Conservation (phyloP, 1,284 basidiomycete genomes). For the Trametes polyzona region DNA sequence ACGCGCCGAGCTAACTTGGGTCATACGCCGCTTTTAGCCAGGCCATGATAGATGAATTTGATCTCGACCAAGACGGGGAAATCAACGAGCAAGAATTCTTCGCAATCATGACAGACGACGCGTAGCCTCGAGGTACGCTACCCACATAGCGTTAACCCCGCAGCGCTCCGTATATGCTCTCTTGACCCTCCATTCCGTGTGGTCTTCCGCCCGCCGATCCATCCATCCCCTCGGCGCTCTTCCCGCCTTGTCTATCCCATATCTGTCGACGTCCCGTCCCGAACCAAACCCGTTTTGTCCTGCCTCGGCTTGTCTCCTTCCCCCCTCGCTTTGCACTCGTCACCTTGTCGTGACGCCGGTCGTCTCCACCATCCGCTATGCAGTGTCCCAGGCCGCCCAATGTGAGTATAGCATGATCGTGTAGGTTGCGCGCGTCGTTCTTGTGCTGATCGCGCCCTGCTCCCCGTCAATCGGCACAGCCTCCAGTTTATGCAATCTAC, state of each 20-base stretch:
- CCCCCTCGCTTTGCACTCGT: background rate
- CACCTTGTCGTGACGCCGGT: background rate
- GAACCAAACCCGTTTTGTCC: background rate
- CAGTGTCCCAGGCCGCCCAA: background rate
- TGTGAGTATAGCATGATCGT: constrained; percentile 9
- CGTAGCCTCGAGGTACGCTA: constrained; percentile 40
- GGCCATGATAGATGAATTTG: constrained; percentile 99
- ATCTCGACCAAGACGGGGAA: constrained; percentile 97
- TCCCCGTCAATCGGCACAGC: background rate
- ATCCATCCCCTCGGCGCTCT: background rate
- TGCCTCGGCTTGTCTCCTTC: background rate
- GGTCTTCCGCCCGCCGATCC: background rate
- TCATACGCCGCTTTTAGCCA: constrained; percentile 59
- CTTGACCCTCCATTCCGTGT: constrained; percentile 7
- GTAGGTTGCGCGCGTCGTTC: background rate
- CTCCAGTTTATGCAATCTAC: background rate
- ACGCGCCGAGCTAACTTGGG: background rate
- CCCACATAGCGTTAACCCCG: constrained; percentile 5
- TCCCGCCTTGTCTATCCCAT: constrained; percentile 3
- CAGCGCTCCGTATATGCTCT: background rate
- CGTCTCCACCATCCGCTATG: background rate
- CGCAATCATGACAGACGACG: constrained; percentile 96
- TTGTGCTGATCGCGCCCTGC: constrained; percentile 2
- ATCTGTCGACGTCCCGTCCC: constrained; percentile 1
- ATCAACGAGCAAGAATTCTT: constrained; percentile 95